Evolutionary conservation across 2,329 filamentous ascomycete species (phyloP), one percentile per base, ranked within the genome.

Genomic region (Colletotrichum tanaceti): DNA sequence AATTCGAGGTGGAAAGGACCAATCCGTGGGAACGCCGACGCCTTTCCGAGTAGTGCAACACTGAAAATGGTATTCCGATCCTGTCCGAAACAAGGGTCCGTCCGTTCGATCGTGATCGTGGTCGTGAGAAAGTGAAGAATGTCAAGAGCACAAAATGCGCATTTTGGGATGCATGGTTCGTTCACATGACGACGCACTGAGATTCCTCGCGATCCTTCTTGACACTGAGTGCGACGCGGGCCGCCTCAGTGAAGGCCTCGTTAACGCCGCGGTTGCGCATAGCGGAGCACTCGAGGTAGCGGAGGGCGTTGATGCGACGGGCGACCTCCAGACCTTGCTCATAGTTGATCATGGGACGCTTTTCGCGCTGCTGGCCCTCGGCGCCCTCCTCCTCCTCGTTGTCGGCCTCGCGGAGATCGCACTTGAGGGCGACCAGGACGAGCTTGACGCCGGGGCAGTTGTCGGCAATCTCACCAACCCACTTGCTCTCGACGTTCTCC

Each of bases 201-300:
- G 82, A 83, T 67, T 89, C 86, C 70, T 90, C 88, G 73, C 87
- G 86, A 70, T 88, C 88, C 74, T 89, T 87, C 81, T 87, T 90
- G 65, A 91, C 89, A 73, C 88, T 89, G 64, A 99, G 85, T 16
- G 96, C 96, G 43, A 99, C 96, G 75, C 97, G 91, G 28, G 96
- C 95, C 47, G 96, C 96, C 84, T 99, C 96, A 47, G 96, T 98
- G 77, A 99, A 99, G 50, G 96, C 96, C 81, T 99, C 96, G 81
- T 98, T 98, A 77, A 99, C 97, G 70, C 96, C 96, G 58, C 96
- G 89, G 81, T 99, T 99, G 82, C 94, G 91, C 90, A 98, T 98
- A 65, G 96, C 96, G 44, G 96, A 98, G 85, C 96, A 99, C 85
- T 99, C 96, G 64, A 99, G 88, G 79, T 99, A 99, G 77, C 97